Evolutionary conservation across 129 eudicot genomes (phyloP).

Genomic region (Helianthus tuberosus): DNA sequence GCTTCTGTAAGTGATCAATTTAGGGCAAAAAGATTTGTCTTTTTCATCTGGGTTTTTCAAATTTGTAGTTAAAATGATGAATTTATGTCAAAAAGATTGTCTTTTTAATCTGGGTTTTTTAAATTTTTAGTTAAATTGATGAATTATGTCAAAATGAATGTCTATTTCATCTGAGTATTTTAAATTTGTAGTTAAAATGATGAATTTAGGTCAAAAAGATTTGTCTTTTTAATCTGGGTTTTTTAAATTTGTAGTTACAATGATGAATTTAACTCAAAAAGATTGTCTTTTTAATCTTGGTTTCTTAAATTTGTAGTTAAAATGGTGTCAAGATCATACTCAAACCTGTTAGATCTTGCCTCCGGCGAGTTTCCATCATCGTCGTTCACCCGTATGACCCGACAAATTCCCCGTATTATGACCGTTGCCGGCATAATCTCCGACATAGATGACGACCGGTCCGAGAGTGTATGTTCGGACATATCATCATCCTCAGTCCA

Average conservation of each 20-base stretch:
- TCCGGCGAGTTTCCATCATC: conserved; percentile 71
- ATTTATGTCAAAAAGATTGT: too few relatives aligned
- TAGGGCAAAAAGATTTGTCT: neutral
- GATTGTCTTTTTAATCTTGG: neutral
- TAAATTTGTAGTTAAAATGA: too few relatives aligned
- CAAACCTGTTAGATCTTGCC: conserved; percentile 77
- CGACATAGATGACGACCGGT: conserved; percentile 65
- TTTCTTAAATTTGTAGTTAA: neutral
- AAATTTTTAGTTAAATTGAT: too few relatives aligned
- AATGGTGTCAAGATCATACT: conserved; percentile 89
- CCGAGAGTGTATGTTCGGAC: conserved; percentile 73
- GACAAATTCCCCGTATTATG: conserved; percentile 77
- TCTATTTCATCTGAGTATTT: neutral
- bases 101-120: too few relatives aligned
- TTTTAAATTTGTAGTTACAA: too few relatives aligned
- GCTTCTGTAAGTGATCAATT: too few relatives aligned
- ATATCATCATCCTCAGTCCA: conserved; percentile 63
- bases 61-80: too few relatives aligned
- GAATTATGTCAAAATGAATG: too few relatives aligned
- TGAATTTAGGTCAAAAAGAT: too few relatives aligned
- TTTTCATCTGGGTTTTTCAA: neutral
- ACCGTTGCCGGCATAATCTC: conserved; percentile 84
- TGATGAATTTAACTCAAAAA: too few relatives aligned
- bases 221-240: neutral
- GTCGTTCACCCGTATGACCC: conserved; percentile 67